Evolutionary conservation across 1,139 yeast species (phyloP).

Genomic region (Neolecta irregularis): DNA sequence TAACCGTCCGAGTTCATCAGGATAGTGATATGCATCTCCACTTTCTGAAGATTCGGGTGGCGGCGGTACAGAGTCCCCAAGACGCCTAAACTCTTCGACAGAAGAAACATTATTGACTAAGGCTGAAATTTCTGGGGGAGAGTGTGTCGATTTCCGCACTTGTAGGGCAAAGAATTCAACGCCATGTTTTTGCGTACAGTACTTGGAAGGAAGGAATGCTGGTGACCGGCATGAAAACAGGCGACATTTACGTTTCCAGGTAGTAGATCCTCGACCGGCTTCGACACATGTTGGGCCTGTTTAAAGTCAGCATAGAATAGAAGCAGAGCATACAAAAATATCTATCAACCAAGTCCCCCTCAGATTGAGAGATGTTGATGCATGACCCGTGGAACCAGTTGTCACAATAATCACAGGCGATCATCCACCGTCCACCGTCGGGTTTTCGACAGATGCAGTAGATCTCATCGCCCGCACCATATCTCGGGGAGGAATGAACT

Average conservation of each 20-base stretch:
- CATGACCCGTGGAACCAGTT: constrained; percentile 89
- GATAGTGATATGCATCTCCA: too few species aligned
- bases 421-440: constrained; percentile 68
- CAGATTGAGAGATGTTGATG: constrained; percentile 41
- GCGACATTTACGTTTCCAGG: constrained; percentile 69
- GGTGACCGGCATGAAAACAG: constrained; percentile 45
- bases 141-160: constrained; percentile 11
- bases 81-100: constrained; percentile 22
- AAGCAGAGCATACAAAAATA: constrained; percentile 37
- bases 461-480: too few species aligned
- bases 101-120: constrained; percentile 28
- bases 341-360: constrained; percentile 43
- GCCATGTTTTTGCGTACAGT: constrained; percentile 67
- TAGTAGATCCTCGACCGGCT: constrained; percentile 29
- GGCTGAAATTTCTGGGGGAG: constrained; percentile 16
- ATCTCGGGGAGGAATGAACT: too few species aligned
- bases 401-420: constrained; percentile 87
- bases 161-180: constrained; percentile 31
- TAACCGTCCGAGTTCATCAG: constrained; percentile 10
- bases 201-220: constrained; percentile 39
- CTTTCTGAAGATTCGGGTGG: constrained; percentile 15
- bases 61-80: constrained; percentile 26
- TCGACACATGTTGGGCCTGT: constrained; percentile 44
- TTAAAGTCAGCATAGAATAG: neutral
- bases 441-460: constrained; percentile 69